phyloP scores from a whole-genome alignment of 2,329 filamentous ascomycete genomes.

The Calonectria pteridis region DNA sequence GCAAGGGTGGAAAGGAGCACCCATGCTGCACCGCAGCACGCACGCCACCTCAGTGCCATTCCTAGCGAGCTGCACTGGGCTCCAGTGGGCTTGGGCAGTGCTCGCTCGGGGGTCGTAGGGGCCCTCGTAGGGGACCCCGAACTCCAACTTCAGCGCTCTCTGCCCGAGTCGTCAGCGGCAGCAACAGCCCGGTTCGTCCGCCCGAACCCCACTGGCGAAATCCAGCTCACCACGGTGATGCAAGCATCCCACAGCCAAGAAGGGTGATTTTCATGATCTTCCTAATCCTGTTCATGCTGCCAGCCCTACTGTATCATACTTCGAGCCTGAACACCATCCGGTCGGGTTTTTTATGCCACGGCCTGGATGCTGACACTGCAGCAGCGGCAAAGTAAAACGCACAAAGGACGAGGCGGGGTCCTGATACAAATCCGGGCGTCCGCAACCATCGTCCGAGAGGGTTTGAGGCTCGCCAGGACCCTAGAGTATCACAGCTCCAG shows the following conservation, averaged over 20 bases:
- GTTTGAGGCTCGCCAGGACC: slow-evolving; percentile 17
- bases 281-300: slow-evolving; percentile 1
- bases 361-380: background rate
- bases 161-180: slow-evolving; percentile 1
- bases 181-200: slow-evolving; percentile 9
- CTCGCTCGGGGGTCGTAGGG: background rate
- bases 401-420: background rate
- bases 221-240: slow-evolving; percentile 18
- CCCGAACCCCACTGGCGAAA: slow-evolving; percentile 8
- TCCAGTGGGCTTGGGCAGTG: slow-evolving; percentile 14
- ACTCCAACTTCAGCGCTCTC: slow-evolving; percentile 15
- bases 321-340: background rate
- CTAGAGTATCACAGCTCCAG: slow-evolving; percentile 10
- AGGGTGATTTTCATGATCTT: slow-evolving; percentile 5
- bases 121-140: background rate
- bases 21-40: background rate
- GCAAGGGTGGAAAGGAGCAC: slow-evolving; percentile 37
- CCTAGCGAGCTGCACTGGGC: slow-evolving; percentile 15
- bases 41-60: background rate
- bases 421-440: background rate
- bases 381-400: background rate
- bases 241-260: slow-evolving; percentile 3
- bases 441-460: background rate
- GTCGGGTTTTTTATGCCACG: background rate
- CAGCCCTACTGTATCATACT: background rate